Evolutionary conservation across 1,139 yeast species (phyloP).

Genomic region (Candida labiduridarum): DNA sequence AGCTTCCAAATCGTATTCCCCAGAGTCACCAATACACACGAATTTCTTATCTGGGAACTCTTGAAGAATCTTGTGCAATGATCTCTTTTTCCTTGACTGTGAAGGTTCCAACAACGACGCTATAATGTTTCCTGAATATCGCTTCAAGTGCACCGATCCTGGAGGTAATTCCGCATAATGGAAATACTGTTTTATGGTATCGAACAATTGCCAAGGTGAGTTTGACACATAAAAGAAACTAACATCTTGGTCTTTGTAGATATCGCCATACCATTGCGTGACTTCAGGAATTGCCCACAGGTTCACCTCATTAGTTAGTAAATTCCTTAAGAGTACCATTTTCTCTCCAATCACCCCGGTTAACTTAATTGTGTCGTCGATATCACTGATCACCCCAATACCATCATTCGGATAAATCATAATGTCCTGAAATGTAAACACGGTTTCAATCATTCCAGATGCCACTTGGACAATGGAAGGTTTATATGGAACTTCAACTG

Average conservation of each 20-base stretch:
- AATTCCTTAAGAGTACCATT: constrained; percentile 75
- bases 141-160: constrained; percentile 83
- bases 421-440: constrained; percentile 49
- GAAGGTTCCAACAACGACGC: constrained; percentile 86
- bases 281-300: constrained; percentile 76
- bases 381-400: constrained; percentile 81
- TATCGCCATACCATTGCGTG: constrained; percentile 62
- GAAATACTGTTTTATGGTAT: constrained; percentile 64
- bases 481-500: constrained; percentile 51
- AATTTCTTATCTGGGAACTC: constrained; percentile 83
- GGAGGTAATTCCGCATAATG: constrained; percentile 59
- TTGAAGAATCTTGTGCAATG: constrained; percentile 61
- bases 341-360: constrained; percentile 92
- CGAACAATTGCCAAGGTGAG: constrained; percentile 88
- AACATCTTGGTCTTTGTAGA: constrained; percentile 42
- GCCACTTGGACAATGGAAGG: constrained; percentile 54
- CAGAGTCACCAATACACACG: constrained; percentile 90
- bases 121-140: constrained; percentile 78
- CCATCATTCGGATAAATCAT: constrained; percentile 51
- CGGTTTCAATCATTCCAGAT: constrained; percentile 45
- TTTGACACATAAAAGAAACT: constrained; percentile 91
- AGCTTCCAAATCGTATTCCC: constrained; percentile 93
- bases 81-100: constrained; percentile 71
- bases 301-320: constrained; percentile 64
- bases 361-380: constrained; percentile 89